These are phyloP conservation scores for Ceriops tagal DNA, from an alignment of 345 rosid genomes.

Conservation along the genomic window DNA sequence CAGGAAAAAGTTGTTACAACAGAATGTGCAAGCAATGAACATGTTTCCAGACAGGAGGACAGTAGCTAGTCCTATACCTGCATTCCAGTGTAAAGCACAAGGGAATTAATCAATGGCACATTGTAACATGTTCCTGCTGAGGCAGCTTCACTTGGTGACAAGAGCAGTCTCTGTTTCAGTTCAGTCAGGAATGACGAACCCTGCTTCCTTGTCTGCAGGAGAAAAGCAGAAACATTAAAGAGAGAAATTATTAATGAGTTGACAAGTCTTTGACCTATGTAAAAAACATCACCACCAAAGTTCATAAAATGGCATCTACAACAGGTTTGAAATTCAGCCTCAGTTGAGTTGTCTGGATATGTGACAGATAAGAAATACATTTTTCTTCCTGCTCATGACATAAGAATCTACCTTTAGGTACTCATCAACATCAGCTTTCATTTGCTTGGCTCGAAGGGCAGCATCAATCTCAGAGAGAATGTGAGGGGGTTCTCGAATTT, in stretches of 20 bases:
- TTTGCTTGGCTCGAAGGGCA: constrained; percentile 68
- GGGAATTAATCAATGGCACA: constrained; percentile 88
- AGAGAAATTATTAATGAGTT: not conserved
- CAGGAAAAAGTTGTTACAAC: too few relatives aligned
- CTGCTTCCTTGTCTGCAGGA: constrained; percentile 62
- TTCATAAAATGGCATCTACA: too few relatives aligned
- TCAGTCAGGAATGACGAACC: constrained; percentile 72
- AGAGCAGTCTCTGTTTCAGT: constrained; percentile 76
- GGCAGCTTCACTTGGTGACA: constrained; percentile 71
- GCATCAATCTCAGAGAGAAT: constrained; percentile 92
- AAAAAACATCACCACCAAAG: too few relatives aligned
- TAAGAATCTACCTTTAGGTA: constrained; percentile 63
- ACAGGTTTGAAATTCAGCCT: too few relatives aligned
- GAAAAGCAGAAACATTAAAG: not conserved
- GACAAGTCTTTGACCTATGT: too few relatives aligned
- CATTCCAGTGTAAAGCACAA: constrained; percentile 97
- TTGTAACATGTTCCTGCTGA: constrained; percentile 84
- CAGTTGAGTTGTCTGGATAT: too few relatives aligned
- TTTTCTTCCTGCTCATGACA: too few relatives aligned
- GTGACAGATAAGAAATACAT: too few relatives aligned
- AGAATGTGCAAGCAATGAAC: not conserved
- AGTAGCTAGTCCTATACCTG: constrained; percentile 50
- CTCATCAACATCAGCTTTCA: constrained; percentile 90
- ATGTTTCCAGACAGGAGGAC: not conserved
- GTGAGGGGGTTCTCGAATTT: constrained; percentile 75